phyloP scores from a whole-genome alignment of 192 early-diverging fungal species.

The Coemansia sp. region DNA sequence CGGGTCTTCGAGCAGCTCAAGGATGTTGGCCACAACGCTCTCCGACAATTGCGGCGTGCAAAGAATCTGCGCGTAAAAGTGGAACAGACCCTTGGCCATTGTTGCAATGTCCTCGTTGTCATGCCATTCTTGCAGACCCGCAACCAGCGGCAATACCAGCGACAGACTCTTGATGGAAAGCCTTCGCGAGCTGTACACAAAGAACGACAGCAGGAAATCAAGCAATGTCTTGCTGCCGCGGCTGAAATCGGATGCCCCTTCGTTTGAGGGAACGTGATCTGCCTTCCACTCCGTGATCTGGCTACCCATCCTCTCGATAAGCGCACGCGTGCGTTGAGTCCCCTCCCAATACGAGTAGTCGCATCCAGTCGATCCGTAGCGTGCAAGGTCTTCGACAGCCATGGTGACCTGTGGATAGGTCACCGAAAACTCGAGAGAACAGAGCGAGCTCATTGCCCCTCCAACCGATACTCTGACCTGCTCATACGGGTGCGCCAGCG shows the following conservation, averaged over 20 bases:
- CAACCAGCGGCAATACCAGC: constrained; percentile 30
- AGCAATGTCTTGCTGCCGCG: constrained; percentile 53
- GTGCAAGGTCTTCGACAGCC: constrained; percentile 45
- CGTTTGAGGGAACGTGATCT: constrained; percentile 43
- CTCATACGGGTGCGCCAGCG: constrained; percentile 81
- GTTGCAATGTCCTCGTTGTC: constrained; percentile 45
- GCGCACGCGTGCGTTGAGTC: constrained; percentile 24
- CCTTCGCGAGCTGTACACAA: constrained; percentile 31
- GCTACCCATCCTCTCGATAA: constrained; percentile 26
- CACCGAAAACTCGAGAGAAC: constrained; percentile 63
- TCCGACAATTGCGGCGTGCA: constrained; percentile 34
- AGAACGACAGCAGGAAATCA: constrained; percentile 27
- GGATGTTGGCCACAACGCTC: constrained; percentile 25
- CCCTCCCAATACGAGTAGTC: constrained; percentile 52
- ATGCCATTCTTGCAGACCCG: constrained; percentile 45
- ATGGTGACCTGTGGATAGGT: constrained; percentile 52
- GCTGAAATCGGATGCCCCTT: constrained; percentile 49
- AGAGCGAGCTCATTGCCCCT: constrained; percentile 65
- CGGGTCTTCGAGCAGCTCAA: constrained; percentile 42
- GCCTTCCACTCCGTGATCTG: constrained; percentile 37
- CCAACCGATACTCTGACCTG: constrained; percentile 85
- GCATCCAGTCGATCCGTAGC: constrained; percentile 43
- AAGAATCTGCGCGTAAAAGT: constrained; percentile 42
- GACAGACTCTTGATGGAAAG: constrained; percentile 32
- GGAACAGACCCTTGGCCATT: constrained; percentile 31